These are phyloP conservation scores for Pleoardoris graminearum DNA, from an alignment of 2,329 filamentous ascomycete genomes.

Conservation along the genomic window DNA sequence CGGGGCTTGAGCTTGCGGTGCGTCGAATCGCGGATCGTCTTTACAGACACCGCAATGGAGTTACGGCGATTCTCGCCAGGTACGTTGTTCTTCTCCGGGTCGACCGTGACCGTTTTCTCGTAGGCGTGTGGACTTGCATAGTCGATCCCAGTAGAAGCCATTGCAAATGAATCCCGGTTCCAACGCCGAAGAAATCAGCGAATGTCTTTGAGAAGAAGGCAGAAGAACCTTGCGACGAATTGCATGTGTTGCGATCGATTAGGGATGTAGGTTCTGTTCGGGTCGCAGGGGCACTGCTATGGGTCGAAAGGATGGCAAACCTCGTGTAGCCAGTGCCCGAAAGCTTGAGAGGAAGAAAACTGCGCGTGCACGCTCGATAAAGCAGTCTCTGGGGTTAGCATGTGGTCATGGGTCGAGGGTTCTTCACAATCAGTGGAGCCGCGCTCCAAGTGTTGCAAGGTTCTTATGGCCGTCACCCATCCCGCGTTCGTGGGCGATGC, in stretches of 20 bases:
- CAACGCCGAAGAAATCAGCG: too few relatives aligned
- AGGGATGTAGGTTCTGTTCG: too few relatives aligned
- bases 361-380: slow-evolving; percentile 29
- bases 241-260: slow-evolving; percentile 32
- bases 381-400: slow-evolving; percentile 24
- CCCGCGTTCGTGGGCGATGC: slow-evolving; percentile 10
- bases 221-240: slow-evolving; percentile 39
- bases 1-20: slow-evolving; percentile 52
- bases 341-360: slow-evolving; percentile 14
- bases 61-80: slow-evolving; percentile 28
- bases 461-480: slow-evolving; percentile 15
- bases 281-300: too few relatives aligned
- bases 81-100: slow-evolving; percentile 33
- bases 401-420: slow-evolving; percentile 5
- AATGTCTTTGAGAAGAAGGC: slow-evolving; percentile 41
- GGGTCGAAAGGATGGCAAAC: too few relatives aligned
- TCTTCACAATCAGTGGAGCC: slow-evolving; percentile 11
- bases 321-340: slow-evolving; percentile 8
- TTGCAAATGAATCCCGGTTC: slow-evolving; percentile 20
- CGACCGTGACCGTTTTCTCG: slow-evolving; percentile 20
- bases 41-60: slow-evolving; percentile 32
- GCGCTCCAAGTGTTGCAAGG: slow-evolving; percentile 11
- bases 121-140: slow-evolving; percentile 23
- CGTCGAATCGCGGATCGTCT: slow-evolving; percentile 44
- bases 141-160: slow-evolving; percentile 43